Evolutionary conservation across 805 yeast species (phyloP).

Genomic region (Lachancea thermotolerans): DNA sequence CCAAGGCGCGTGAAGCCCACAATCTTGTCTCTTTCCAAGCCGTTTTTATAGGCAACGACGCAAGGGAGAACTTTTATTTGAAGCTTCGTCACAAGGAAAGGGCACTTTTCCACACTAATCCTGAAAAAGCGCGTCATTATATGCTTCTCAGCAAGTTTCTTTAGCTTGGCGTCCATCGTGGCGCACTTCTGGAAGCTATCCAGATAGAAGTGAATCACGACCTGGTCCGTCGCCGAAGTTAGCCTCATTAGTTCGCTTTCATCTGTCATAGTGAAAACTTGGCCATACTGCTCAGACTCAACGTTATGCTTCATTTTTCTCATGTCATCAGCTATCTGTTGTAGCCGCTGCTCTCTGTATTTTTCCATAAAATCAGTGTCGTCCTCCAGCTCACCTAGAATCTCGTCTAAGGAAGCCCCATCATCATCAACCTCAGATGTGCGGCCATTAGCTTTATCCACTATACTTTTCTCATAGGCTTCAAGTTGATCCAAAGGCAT

Average conservation of each 20-base stretch:
- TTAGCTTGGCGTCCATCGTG: conserved; percentile 44
- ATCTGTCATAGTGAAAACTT: conserved; percentile 34
- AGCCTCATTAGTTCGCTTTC: conserved; percentile 54
- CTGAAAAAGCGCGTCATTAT: conserved; percentile 45
- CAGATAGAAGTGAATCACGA: conserved; percentile 59
- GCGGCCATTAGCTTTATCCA: not conserved
- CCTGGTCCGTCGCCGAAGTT: conserved; percentile 37
- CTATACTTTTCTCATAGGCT: not conserved
- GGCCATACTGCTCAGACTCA: conserved; percentile 39
- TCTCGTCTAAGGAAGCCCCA: conserved; percentile 34
- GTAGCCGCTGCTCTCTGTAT: conserved; percentile 59
- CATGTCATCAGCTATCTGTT: conserved; percentile 43
- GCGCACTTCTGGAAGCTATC: conserved; percentile 55
- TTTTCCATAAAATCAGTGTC: conserved; percentile 44
- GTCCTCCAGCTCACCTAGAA: conserved; percentile 42
- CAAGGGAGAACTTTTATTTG: conserved; percentile 65
- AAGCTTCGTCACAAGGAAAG: conserved; percentile 62
- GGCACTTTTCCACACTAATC: conserved; percentile 58
- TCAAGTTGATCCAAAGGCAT: not conserved
- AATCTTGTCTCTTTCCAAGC: conserved; percentile 51
- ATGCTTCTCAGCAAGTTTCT: conserved; percentile 49
- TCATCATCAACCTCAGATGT: conserved; percentile 1
- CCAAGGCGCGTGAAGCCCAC: conserved; percentile 66
- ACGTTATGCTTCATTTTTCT: conserved; percentile 33
- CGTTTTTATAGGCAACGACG: conserved; percentile 53